Base-by-base conservation (phyloP, 257 asterid species). In the Penstemon eatonii region DNA sequence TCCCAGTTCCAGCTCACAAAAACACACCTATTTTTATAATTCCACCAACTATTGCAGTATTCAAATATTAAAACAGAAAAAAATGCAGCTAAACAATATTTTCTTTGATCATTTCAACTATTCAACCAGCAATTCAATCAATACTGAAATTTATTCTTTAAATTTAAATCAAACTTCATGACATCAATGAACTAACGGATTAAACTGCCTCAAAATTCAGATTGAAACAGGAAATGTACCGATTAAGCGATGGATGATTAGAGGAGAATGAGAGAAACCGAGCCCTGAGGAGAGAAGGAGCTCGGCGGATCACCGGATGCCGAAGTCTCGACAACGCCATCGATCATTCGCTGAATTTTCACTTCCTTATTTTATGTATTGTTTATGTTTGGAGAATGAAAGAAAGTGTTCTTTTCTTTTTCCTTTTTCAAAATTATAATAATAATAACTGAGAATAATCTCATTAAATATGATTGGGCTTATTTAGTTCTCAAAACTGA, bases 321-420 rank as follows among this genome's bases (percentile, higher is more conserved):
- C 97, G 87, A 71, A 94, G 92, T 84, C 96, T 82, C 7, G 95
- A 87, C 25, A 91, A 78, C 84, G 99, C 99, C 99, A 94, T 94
- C 40, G 88, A 87, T 85, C 82, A 80, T 66, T 56, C 56, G 79
- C 76, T 62, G 64, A 54, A 63, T 58, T 63, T 75, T 54, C 78
- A 55, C 71, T 68, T 67, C 60, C 70, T 59, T 79, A 66, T 36
- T 33, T 52, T 58, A 12, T 12, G 12, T 64, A 42, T 39, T 15
- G 51, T 43, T 43, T 69, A 41, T 60, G 52, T 33, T 40, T 8
- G 61, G 8, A 76, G 66, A 13, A 39, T 46, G 4, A 18, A 3
- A 43, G 50, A 39, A 40, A 63, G 50, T 43, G 8, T 37, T 7
- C n/a, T 56, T 41, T 8, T 11, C 0, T 37, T 54, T 12, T 7